Conservation (phyloP, 2,329 filamentous ascomycete species). For the Cladophialophora yegresii region DNA sequence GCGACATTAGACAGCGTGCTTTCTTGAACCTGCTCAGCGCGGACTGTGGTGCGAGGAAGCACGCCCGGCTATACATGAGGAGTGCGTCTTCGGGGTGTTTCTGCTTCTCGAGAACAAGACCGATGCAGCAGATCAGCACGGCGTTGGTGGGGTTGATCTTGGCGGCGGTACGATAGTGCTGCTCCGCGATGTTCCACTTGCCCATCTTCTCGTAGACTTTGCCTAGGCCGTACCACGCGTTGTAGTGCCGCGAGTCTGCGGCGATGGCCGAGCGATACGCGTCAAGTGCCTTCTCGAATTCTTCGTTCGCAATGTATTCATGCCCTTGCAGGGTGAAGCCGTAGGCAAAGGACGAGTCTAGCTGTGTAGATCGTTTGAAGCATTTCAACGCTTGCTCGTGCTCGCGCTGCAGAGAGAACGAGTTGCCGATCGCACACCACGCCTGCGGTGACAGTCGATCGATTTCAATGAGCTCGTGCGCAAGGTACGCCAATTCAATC, state of each 20-base stretch:
- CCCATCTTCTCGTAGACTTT: conserved; percentile 85
- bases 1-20: conserved; percentile 78
- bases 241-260: conserved; percentile 88
- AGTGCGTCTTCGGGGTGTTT: conserved; percentile 78
- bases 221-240: conserved; percentile 92
- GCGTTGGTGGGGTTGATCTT: conserved; percentile 92
- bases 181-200: conserved; percentile 85
- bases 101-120: conserved; percentile 83
- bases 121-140: conserved; percentile 89
- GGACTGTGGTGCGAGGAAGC: conserved; percentile 76
- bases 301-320: conserved; percentile 92
- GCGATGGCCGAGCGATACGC: conserved; percentile 84
- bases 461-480: conserved; percentile 83
- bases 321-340: conserved; percentile 95
- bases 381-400: conserved; percentile 93
- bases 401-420: conserved; percentile 86
- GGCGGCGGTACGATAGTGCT: conserved; percentile 85
- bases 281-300: conserved; percentile 89
- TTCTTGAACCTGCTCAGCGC: conserved; percentile 90
- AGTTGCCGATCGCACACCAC: conserved; percentile 94
- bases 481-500: conserved; percentile 85
- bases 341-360: conserved; percentile 89
- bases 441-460: conserved; percentile 89
- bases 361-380: conserved; percentile 89
- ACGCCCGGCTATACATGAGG: conserved; percentile 77